Base-by-base conservation (phyloP, 441 rosid genomes). In the Pelargonium cotyledonis region DNA sequence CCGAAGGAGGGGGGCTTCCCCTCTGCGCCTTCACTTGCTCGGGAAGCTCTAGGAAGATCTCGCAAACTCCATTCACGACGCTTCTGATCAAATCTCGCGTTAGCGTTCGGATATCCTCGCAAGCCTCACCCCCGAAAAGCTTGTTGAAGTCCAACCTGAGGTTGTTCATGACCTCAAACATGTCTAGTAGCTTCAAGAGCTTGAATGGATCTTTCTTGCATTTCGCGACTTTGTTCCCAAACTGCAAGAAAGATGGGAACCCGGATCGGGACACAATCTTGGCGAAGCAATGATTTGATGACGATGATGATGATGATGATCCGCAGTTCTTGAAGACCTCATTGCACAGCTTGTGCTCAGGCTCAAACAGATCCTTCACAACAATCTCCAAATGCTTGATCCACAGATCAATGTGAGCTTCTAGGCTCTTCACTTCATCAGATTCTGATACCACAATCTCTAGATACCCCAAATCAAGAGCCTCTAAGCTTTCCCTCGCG, bases 1-100 rank as follows among this genome's bases (percentile, higher is more conserved):
- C 84, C 65, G 73, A 70, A 8, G 89, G 87, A 21, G 96, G 91
- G 14, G 68, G 51, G 14, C 67, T 79, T 66, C 69, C 73, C 81
- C 97, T 84, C 31, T 88, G 91, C 40, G 77, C 75, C 83, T 84
- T 78, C 41, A 90, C 92, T 58, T 90, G 94, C 49, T 40, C 65
- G 31, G 92, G 81, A 23, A 90, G 79, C 76, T 89, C 95, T 85
- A 83, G 85, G 79, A 90, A 93, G 68, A 93, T 84, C 41, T 84
- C 90, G 51, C 82, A 73, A 1, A 80, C 86, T 6, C 91, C 88
- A 6, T 72, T 69, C 21, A 93, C 86, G 2, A 88, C 88, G 35
- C 83, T 71, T 68, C 66, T 80, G 63, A 89, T 78, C 9, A 93
- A 82, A 72, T 85, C 85, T 65, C 90, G 76, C 0, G 95, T 93